Base-by-base conservation (phyloP, 1,139 yeast genomes). In the Hanseniaspora gamundiae region DNA sequence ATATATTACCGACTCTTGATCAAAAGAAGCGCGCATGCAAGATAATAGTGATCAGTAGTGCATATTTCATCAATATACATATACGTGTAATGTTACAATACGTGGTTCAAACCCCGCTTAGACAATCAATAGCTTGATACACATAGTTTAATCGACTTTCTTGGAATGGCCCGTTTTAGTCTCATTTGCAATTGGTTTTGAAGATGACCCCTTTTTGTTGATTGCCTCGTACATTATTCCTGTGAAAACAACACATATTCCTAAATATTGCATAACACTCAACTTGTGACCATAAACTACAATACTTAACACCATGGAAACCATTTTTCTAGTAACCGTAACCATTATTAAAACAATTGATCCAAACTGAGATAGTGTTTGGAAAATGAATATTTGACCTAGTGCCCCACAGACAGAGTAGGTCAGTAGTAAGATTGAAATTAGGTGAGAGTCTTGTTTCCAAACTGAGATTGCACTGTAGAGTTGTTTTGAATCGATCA, bases 291-390 rank as follows among this genome's bases (percentile, higher is more conserved):
- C 93, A 14, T 26, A 91, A 52, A 91, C 67, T 2, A 85, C 60
- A 43, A 91, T 95, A 56, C 95, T 83, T 47, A 91, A 65, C 19
- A 87, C 70, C 97, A 91, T 88, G 42, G 96, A 86, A 44, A 87
- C 68, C 96, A 91, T 88, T 58, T 91, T 91, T 51, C 99, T 73
- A 1, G 98, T 88, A 8, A 91, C 96, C 0, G 97, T 93, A 17
- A 94, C 93, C 27, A 95, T 88, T 30, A 91, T 87, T 44, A 91
- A 67, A 1, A 85, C 74, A 48, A 91, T 68, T 3, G 95, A 84
- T 43, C 91, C 95, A 58, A 84, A 91, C 48, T 75, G 70, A 53
- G 85, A 94, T 42, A 91, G 67, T 1, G 95, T 86, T 46, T 80
- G 66, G 60, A 88, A 91, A 42, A 91, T 86, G 62, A 91, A 91